These are phyloP conservation scores for Huntiella abstrusa DNA, from an alignment of 2,329 filamentous ascomycete genomes.

Conservation along the genomic window DNA sequence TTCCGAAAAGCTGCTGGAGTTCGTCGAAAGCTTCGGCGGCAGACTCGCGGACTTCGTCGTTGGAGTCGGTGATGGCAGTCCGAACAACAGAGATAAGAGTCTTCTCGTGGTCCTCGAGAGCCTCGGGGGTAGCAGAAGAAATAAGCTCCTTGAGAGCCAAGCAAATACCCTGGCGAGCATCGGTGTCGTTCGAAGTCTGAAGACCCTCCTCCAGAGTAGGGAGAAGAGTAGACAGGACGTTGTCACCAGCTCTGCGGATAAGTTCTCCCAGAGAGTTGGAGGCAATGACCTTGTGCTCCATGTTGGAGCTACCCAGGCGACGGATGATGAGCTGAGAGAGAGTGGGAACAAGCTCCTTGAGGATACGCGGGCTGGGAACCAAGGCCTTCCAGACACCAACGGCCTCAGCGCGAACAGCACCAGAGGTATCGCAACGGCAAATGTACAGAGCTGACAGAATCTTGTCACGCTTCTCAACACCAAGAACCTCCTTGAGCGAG, in stretches of 20 bases:
- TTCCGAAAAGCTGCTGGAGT: conserved; percentile 81
- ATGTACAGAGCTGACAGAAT: conserved; percentile 95
- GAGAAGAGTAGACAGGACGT: conserved; percentile 69
- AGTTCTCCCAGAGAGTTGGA: conserved; percentile 92
- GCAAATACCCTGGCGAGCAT: conserved; percentile 93
- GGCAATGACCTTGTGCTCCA: conserved; percentile 98
- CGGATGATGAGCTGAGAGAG: conserved; percentile 89
- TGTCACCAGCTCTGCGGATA: conserved; percentile 90
- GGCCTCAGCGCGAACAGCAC: conserved; percentile 72
- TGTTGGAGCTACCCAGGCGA: conserved; percentile 82
- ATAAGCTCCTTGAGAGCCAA: conserved; percentile 91
- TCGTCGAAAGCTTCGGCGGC: conserved; percentile 96
- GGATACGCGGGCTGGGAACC: conserved; percentile 74
- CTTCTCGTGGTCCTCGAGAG: conserved; percentile 86
- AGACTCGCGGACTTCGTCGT: conserved; percentile 80
- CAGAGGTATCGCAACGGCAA: conserved; percentile 90
- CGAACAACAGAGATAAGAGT: conserved; percentile 87
- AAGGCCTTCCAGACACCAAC: conserved; percentile 93
- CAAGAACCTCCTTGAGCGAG: conserved; percentile 84
- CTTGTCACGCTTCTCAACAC: conserved; percentile 91
- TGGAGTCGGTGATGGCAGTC: conserved; percentile 74
- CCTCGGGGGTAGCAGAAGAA: conserved; percentile 67
- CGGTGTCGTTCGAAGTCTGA: conserved; percentile 70
- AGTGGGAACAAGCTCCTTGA: conserved; percentile 89
- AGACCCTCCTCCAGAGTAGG: conserved; percentile 87